Percentiles rank a stretch among this genome's conserved stretches.
Conservation (phyloP, 1,284 basidiomycete species). For the Athelia psychrophila region DNA sequence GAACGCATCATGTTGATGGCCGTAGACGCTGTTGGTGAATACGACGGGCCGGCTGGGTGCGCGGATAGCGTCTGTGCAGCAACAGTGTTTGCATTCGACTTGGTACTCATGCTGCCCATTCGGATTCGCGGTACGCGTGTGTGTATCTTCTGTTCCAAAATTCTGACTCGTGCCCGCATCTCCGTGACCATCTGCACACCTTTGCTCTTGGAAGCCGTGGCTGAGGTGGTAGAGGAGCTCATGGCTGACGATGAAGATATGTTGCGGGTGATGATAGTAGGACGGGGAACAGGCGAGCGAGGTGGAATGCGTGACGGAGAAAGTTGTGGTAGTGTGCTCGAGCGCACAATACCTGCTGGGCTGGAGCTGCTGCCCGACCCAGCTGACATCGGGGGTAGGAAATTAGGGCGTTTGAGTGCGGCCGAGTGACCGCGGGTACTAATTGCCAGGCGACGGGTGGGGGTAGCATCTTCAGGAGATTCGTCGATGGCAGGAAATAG, state of each 20-base stretch:
- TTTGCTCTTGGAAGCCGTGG: slow-evolving; percentile 60
- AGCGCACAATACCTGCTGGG: slow-evolving; percentile 49
- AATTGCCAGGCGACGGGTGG: slow-evolving; percentile 6
- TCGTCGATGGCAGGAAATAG: slow-evolving; percentile 44
- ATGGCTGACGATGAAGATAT: slow-evolving; percentile 35
- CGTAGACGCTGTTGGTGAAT: slow-evolving; percentile 30
- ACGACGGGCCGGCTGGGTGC: slow-evolving; percentile 15
- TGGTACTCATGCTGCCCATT: slow-evolving; percentile 67
- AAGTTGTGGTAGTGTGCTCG: slow-evolving; percentile 52
- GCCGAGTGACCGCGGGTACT: slow-evolving; percentile 32
- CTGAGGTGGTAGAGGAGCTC: slow-evolving; percentile 37
- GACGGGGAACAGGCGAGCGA: slow-evolving; percentile 31
- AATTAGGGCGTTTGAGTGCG: slow-evolving; percentile 48
- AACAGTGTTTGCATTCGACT: slow-evolving; percentile 36
- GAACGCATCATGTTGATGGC: slow-evolving; percentile 13
- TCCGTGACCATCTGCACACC: slow-evolving; percentile 88
- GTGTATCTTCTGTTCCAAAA: slow-evolving; percentile 80
- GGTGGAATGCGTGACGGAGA: slow-evolving; percentile 43
- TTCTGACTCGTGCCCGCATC: slow-evolving; percentile 78
- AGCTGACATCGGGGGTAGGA: slow-evolving; percentile 42
- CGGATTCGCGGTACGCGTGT: slow-evolving; percentile 78
- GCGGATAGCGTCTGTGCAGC: slow-evolving; percentile 31
- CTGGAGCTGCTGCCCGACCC: slow-evolving; percentile 38
- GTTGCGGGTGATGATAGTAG: slow-evolving; percentile 32
- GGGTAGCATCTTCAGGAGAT: slow-evolving; percentile 20